Evolutionary conservation across 2,329 filamentous ascomycete species (phyloP).

Genomic region (Raffaelea arxii): DNA sequence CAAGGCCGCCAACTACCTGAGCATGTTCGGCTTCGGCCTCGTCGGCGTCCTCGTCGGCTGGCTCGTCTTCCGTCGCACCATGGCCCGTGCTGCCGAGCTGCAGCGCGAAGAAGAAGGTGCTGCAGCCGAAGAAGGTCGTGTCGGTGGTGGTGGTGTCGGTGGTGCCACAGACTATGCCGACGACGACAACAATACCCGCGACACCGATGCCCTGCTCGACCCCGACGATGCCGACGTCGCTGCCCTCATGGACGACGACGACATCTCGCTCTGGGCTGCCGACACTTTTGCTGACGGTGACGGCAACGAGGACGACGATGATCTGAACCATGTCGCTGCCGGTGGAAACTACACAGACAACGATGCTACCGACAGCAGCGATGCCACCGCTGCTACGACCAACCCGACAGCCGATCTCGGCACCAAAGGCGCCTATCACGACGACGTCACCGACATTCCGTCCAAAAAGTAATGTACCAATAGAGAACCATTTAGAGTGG

Average conservation of each 20-base stretch:
- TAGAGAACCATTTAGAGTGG: too few relatives aligned
- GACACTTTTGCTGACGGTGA: conserved; percentile 23
- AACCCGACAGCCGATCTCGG: too few relatives aligned
- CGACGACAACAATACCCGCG: conserved; percentile 25
- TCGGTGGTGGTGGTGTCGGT: conserved; percentile 12
- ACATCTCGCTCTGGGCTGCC: conserved; percentile 48
- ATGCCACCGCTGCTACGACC: too few relatives aligned
- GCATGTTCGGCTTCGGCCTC: conserved; percentile 61
- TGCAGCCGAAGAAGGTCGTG: conserved; percentile 30
- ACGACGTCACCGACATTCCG: too few relatives aligned
- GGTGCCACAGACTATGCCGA: conserved; percentile 28
- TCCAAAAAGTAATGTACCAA: too few relatives aligned
- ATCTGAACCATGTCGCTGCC: not conserved
- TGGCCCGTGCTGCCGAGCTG: conserved; percentile 51
- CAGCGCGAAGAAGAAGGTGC: conserved; percentile 33
- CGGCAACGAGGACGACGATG: not conserved
- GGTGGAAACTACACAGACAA: not conserved
- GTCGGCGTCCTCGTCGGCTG: conserved; percentile 70
- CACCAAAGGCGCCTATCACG: not conserved
- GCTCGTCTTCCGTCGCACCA: conserved; percentile 71
- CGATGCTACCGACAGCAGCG: conserved; percentile 13
- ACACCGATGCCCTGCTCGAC: conserved; percentile 18
- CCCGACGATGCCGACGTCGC: conserved; percentile 38
- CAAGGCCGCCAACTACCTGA: conserved; percentile 74
- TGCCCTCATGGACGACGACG: conserved; percentile 47